phyloP scores from a whole-genome alignment of 805 yeast species.

The Torulaspora microellipsoides region DNA sequence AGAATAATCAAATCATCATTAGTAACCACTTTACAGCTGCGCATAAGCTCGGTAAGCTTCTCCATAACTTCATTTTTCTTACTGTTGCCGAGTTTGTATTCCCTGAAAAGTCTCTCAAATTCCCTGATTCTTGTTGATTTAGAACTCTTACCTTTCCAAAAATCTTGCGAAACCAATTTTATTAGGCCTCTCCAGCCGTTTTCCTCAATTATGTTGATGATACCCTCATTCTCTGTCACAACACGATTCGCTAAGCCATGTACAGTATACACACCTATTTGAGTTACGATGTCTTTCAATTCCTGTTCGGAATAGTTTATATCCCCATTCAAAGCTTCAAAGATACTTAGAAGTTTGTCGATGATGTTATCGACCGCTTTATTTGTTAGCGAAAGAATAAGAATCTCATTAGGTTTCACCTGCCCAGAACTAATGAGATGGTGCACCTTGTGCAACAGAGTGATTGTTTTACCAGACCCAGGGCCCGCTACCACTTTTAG shows the following conservation, averaged over 20 bases:
- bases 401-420: conserved; percentile 48
- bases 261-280: conserved; percentile 51
- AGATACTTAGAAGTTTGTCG: conserved; percentile 26
- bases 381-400: conserved; percentile 65
- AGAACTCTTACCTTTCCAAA: conserved; percentile 13
- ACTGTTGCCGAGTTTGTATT: conserved; percentile 13
- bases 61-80: conserved; percentile 15
- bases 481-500: conserved; percentile 63
- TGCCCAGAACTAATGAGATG: conserved; percentile 38
- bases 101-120: conserved; percentile 20
- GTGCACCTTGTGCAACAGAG: conserved; percentile 51
- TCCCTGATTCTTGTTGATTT: conserved; percentile 13
- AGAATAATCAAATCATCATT: conserved; percentile 30
- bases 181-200: conserved; percentile 46
- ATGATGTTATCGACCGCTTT: conserved; percentile 53
- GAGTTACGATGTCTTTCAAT: conserved; percentile 15
- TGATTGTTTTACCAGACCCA: conserved; percentile 68
- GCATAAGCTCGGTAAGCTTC: conserved; percentile 29
- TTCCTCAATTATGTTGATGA: conserved; percentile 48
- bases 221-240: conserved; percentile 39
- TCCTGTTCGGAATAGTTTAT: conserved; percentile 4
- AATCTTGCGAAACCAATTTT: conserved; percentile 31
- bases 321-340: conserved; percentile 35
- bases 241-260: conserved; percentile 57
- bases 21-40: conserved; percentile 33